Evolutionary conservation across 2,329 filamentous ascomycete genomes (phyloP), one percentile per base, ranked within the genome.

Genomic region (Alternaria incomplexa): DNA sequence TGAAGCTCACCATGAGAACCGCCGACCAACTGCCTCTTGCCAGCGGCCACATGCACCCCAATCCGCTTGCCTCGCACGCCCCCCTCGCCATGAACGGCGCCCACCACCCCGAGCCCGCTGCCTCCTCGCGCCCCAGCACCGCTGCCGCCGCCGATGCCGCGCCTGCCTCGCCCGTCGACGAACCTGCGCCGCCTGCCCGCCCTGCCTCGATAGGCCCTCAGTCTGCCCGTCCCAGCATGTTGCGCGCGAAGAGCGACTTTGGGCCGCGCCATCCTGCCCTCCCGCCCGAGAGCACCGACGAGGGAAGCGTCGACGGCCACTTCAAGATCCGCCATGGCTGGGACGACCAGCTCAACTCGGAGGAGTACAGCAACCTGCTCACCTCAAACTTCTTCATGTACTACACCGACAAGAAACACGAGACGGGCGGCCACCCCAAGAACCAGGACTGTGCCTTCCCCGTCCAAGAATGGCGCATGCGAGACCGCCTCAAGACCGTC

Each of bases 371-470:
- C 72, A 91, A 91, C 61, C 87, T 93, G 69, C 85, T 97, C 67
- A 93, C 91, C 56, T 93, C 91, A 77, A 96, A 93, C 70, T 99
- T 97, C 89, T 98, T 97, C 84, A 98, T 98, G 95, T 99, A 99
- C 82, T 99, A 92, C 81, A 97, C 95, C 67, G 96, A 99, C 81
- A 98, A 98, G 81, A 91, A 95, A 56, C 96, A 99, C 81, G 96
- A 98, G 79, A 96, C 93, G 22, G 95, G 93, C 36, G 96, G 93
- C 22, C 93, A 94, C 70, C 93, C 93, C 15, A 93, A 93, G 77
- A 82, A 83, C 62, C 82, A 84, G 20, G 82, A 82, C 60, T 82
- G 81, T 67, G 77, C 77, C 36, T 81, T 79, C 62, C 86, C 88
- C 56, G 86, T 97, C 6, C 92, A 97, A 77, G 96, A 98, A 79